These are phyloP conservation scores for Penicillium sp. DNA, from an alignment of 2,329 filamentous ascomycete species.

Conservation along the genomic window DNA sequence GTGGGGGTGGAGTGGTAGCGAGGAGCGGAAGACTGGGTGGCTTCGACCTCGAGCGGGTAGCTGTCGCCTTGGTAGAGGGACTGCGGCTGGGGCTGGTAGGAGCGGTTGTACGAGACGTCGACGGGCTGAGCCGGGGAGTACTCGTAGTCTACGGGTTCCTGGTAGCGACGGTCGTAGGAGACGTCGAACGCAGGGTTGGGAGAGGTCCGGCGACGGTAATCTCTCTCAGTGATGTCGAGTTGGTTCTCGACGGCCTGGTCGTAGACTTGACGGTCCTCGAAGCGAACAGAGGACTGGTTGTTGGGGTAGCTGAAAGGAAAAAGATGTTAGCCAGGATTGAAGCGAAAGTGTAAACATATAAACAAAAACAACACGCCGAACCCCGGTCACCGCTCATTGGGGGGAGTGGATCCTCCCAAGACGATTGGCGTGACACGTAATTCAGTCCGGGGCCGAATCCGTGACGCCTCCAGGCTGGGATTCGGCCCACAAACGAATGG, in stretches of 20 bases:
- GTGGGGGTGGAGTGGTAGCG: constrained; percentile 33
- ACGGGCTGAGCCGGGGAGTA: constrained; percentile 19
- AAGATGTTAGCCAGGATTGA: constrained; percentile 7
- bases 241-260: constrained; percentile 47
- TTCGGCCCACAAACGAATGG: constrained; percentile 4
- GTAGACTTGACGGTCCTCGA: constrained; percentile 43
- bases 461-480: constrained; percentile 20
- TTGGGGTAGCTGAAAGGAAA: constrained; percentile 49
- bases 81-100: constrained; percentile 28
- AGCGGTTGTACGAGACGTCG: constrained; percentile 33
- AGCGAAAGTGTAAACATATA: constrained; percentile 21
- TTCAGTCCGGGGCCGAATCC: constrained; percentile 21
- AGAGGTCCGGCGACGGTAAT: constrained; percentile 63
- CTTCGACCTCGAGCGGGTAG: constrained; percentile 30
- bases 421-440: constrained; percentile 25
- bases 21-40: constrained; percentile 32
- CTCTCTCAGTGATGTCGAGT: constrained; percentile 56
- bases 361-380: constrained; percentile 22
- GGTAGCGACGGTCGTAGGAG: constrained; percentile 41
- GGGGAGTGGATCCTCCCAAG: constrained; percentile 17
- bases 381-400: constrained; percentile 27
- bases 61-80: constrained; percentile 39
- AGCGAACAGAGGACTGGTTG: constrained; percentile 53
- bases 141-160: constrained; percentile 25
- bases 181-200: constrained; percentile 52